Percentiles rank a stretch among this genome's conserved stretches.
These are phyloP conservation scores for Stipa capillata DNA, from an alignment of 176 grass and related monocot genomes.

Conservation along the genomic window DNA sequence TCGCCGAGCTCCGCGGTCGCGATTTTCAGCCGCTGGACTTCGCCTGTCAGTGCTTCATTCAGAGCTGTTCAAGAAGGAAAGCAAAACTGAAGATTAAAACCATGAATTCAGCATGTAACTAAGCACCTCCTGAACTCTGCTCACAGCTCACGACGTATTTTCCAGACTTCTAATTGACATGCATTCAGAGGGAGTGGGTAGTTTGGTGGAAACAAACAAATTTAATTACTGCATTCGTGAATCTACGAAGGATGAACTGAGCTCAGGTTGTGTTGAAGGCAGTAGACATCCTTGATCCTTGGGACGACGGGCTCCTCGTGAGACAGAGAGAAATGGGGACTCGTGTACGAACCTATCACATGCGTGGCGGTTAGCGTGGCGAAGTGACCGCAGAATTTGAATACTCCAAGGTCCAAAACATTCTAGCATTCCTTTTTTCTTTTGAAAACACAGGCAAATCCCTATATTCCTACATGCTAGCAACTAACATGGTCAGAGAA, in stretches of 20 bases:
- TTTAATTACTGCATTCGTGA: no score
- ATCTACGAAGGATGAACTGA: neutral
- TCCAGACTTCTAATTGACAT: neutral
- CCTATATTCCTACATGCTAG: neutral
- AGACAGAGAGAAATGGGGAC: neutral
- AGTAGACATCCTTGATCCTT: neutral
- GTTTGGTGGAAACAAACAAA: neutral
- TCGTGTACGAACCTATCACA: neutral
- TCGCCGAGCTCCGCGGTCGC: constrained; percentile 45
- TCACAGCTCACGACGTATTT: neutral
- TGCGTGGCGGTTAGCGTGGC: no score
- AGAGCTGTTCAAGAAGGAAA: constrained; percentile 43
- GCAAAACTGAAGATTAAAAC: neutral
- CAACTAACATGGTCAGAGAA: neutral
- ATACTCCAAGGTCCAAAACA: neutral
- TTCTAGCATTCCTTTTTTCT: no score
- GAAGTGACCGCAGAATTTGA: neutral
- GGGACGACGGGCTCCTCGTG: neutral
- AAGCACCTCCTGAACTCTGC: neutral
- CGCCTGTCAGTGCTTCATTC: constrained; percentile 75
- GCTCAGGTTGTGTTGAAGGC: neutral
- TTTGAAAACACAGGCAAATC: no score
- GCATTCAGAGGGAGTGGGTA: neutral
- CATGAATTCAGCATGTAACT: neutral
- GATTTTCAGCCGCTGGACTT: constrained; percentile 88